A percentile compares a stretch with the other conserved stretches of the same genome.
Conservation (phyloP, 1,284 basidiomycete species). For the Ganoderma leucocontextum region DNA sequence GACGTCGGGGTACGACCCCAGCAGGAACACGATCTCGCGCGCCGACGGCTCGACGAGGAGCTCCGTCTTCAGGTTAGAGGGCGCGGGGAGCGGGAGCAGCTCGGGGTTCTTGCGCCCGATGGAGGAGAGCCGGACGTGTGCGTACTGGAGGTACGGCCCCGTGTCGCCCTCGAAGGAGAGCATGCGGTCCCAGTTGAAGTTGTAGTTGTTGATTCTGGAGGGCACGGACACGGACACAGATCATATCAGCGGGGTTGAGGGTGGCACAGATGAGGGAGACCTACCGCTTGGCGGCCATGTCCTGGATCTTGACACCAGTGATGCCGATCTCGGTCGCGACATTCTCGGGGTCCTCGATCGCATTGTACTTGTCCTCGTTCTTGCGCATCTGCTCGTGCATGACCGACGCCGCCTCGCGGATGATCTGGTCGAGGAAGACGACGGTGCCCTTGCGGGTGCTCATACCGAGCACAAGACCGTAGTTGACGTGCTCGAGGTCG, state of each 20-base stretch:
- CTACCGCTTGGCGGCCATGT: constrained; percentile 69
- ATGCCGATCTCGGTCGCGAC: constrained; percentile 91
- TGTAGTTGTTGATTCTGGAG: constrained; percentile 93
- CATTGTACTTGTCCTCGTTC: constrained; percentile 93
- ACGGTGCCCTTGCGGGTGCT: constrained; percentile 97
- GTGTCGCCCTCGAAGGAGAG: constrained; percentile 98
- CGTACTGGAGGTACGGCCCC: constrained; percentile 95
- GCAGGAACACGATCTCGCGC: constrained; percentile 86
- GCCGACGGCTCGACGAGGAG: constrained; percentile 80
- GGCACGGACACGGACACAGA: not conserved
- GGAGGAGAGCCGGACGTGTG: constrained; percentile 93
- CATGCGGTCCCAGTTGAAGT: constrained; percentile 95
- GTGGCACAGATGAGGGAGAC: constrained; percentile 17
- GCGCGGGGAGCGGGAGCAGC: constrained; percentile 79
- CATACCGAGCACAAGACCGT: constrained; percentile 95
- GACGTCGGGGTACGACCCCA: constrained; percentile 92
- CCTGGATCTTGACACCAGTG: constrained; percentile 98
- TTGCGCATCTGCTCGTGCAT: constrained; percentile 99
- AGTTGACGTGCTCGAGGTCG: constrained; percentile 89
- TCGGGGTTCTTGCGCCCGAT: constrained; percentile 95
- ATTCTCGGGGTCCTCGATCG: constrained; percentile 88
- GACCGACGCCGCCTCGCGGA: constrained; percentile 87
- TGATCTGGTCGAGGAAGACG: constrained; percentile 96
- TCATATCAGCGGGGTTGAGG: constrained; percentile 3
- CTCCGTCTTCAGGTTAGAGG: constrained; percentile 73